Percentiles rank a stretch among this genome's conserved stretches.
Conservation (phyloP, 352 stramenopile genomes). For the Phytophthora brassicae region DNA sequence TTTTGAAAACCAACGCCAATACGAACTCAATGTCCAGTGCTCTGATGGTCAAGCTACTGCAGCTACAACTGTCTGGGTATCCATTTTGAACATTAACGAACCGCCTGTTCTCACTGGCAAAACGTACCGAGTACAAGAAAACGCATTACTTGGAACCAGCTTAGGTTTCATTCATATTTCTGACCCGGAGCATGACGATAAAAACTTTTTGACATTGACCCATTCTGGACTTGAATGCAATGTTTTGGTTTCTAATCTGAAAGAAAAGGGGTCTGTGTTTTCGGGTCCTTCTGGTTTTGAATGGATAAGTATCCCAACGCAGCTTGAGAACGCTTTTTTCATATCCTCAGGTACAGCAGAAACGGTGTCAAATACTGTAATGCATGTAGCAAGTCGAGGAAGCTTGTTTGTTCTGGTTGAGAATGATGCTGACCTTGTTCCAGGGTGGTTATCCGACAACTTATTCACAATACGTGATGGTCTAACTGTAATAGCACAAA, state of each 20-base stretch:
- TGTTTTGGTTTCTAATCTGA: conserved; percentile 6
- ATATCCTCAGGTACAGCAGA: conserved; percentile 5
- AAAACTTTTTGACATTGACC: conserved; percentile 21
- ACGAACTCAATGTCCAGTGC: conserved; percentile 34
- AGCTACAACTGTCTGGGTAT: conserved; percentile 18
- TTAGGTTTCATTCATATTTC: conserved; percentile 14
- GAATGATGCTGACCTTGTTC: conserved; percentile 6
- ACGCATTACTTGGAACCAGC: conserved; percentile 13
- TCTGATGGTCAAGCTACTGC: conserved; percentile 36
- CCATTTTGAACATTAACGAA: conserved; percentile 58
- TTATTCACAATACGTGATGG: conserved; percentile 14
- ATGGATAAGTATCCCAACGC: conserved; percentile 18
- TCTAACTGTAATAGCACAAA: conserved; percentile 24
- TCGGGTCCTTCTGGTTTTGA: conserved; percentile 15
- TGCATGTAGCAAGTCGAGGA: conserved; percentile 25
- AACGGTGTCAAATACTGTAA: conserved; percentile 6
- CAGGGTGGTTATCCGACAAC: conserved; percentile 14
- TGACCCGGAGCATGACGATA: conserved; percentile 25
- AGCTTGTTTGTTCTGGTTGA: conserved; percentile 21
- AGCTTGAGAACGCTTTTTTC: conserved; percentile 13
- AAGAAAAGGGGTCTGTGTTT: conserved; percentile 16
- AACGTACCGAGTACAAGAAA: conserved; percentile 39
- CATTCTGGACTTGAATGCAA: background rate
- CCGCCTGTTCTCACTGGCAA: conserved; percentile 30
- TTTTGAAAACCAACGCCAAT: conserved; percentile 43